Conservation (phyloP, 352 stramenopile genomes). For the Globisporangium cylindrosporum region DNA sequence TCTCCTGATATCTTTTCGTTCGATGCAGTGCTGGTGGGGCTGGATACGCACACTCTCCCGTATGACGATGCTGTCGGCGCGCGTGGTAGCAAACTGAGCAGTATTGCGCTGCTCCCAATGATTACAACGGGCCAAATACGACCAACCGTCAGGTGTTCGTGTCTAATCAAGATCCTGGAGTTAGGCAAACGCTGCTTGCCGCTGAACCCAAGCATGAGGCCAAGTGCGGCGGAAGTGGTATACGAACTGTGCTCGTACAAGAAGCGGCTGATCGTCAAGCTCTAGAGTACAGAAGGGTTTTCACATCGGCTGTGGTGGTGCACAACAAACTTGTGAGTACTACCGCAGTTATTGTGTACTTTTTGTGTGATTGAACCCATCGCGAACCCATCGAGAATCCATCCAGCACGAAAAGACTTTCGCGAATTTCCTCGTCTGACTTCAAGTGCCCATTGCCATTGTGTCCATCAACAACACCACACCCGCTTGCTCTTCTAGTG, state of each 20-base stretch:
- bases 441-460: no score
- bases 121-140: not conserved
- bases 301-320: not conserved
- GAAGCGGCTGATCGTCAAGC: conserved; percentile 2
- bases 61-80: not conserved
- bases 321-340: no score
- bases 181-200: not conserved
- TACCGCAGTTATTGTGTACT: no score
- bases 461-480: no score
- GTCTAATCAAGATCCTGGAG: conserved; percentile 9
- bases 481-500: no score
- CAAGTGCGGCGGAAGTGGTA: not conserved
- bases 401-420: no score
- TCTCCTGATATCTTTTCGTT: conserved; percentile 11
- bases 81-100: not conserved
- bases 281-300: not conserved
- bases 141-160: not conserved
- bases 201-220: not conserved
- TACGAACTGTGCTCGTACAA: not conserved
- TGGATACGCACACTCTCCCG: conserved; percentile 8
- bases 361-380: no score
- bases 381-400: no score
- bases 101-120: conserved; percentile 3
- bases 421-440: no score
- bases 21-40: not conserved